Base-by-base conservation (phyloP, 1,284 basidiomycete species). In the Boletus sp. region DNA sequence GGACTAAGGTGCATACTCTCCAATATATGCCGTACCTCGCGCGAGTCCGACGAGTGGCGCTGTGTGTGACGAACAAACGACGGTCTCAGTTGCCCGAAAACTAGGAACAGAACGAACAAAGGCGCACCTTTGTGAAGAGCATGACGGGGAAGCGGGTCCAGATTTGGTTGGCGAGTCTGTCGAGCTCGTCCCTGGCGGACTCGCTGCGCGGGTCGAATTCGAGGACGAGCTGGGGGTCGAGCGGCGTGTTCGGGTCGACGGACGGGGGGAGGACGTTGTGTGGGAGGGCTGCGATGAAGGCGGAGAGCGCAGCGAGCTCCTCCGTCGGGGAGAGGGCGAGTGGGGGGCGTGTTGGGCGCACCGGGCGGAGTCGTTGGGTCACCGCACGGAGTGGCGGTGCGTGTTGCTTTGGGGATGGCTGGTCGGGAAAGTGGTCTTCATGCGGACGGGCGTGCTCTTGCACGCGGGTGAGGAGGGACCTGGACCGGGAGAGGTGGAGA, bases 121-220 rank as follows among this genome's bases (percentile, higher is more conserved):
- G 6, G 5, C 77, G 59, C 69, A 85, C 88, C 73, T 87, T 88
- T 50, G 84, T 79, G 59, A 88, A 85, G 14, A 93, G 70, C 52
- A 93, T 78, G 39, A 92, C 78, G 0, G 91, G 91, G 63, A 89
- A 84, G 41, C 80, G 73, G 7, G 74, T 60, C 85, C 89, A 91
- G 17, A 84, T 78, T 23, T 80, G 76, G 3, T 76, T 68, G 20
- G 82, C 72, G 61, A 82, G 72, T 2, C 67, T 71, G 45, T 71
- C 62, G 30, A 84, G 75, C 57, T 87, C 83, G 38, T 80, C 74
- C 8, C 71, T 69, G 1, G 81, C 79, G 12, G 75, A 74, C 5
- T 70, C 66, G 40, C 74, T 70, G 12, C 81, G 74, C 0, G 85
- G 84, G 65, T 93, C 88, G 64, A 93, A 93, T 60, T 90, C 91